Conservation (phyloP, 208 protist genomes). For the Leishmania lainsoni region DNA sequence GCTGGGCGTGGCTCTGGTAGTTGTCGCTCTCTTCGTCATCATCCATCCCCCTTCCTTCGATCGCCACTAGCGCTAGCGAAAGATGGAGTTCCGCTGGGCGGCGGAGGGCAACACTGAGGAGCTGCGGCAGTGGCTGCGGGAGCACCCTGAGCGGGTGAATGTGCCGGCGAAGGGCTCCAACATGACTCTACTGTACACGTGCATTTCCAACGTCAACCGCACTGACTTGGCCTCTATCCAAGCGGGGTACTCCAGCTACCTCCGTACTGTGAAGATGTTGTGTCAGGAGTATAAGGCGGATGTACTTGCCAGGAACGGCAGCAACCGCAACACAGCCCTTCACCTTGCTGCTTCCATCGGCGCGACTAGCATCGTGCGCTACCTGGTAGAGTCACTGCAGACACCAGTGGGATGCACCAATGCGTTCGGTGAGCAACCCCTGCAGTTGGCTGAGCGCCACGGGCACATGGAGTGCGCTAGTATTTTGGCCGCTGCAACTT, state of each 20-base stretch:
- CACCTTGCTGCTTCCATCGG: slow-evolving; percentile 46
- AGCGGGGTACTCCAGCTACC: slow-evolving; percentile 24
- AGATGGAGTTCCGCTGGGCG: slow-evolving; percentile 56
- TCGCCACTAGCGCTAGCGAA: not conserved
- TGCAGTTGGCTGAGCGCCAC: slow-evolving; percentile 34
- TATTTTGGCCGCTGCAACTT: slow-evolving; percentile 6
- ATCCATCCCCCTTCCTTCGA: not conserved
- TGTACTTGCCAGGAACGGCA: slow-evolving; percentile 46
- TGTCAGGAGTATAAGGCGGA: slow-evolving; percentile 72
- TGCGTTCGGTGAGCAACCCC: slow-evolving; percentile 37
- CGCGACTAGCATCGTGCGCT: slow-evolving; percentile 38
- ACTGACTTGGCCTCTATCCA: slow-evolving; percentile 28
- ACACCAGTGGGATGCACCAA: slow-evolving; percentile 28
- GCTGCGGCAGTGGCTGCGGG: slow-evolving; percentile 56
- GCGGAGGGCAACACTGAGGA: slow-evolving; percentile 43
- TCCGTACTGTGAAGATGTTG: slow-evolving; percentile 52
- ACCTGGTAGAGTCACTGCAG: slow-evolving; percentile 33
- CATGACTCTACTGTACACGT: slow-evolving; percentile 57
- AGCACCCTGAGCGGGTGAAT: slow-evolving; percentile 54
- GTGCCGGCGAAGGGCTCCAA: slow-evolving; percentile 31
- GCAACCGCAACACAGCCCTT: slow-evolving; percentile 47
- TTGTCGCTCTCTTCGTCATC: not conserved
- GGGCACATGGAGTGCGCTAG: slow-evolving; percentile 12
- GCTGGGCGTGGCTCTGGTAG: too few relatives aligned
- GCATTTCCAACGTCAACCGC: slow-evolving; percentile 31